Percentiles rank a stretch among this genome's conserved stretches.
Evolutionary conservation across 129 eudicot species (phyloP).

Genomic region (Artemisia annua): DNA sequence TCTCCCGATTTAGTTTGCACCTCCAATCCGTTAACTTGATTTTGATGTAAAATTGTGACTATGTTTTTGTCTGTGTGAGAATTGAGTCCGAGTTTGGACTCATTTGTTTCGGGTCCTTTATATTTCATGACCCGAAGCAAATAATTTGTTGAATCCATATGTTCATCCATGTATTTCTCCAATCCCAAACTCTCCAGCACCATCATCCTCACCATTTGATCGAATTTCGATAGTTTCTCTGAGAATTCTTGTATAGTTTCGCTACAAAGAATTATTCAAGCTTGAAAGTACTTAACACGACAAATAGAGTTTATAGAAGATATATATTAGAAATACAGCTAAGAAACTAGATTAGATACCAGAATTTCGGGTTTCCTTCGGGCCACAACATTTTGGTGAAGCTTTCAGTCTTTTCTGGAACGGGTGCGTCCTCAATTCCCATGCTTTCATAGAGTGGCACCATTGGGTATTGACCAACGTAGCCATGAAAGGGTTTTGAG

Average conservation of each 20-base stretch:
- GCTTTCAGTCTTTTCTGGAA: neutral
- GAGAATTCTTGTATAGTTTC: neutral
- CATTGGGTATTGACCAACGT: neutral
- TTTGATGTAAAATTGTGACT: neutral
- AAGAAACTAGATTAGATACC: neutral
- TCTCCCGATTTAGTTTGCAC: neutral
- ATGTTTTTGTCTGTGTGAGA: neutral
- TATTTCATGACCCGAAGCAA: neutral
- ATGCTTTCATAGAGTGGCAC: neutral
- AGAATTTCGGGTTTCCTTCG: neutral
- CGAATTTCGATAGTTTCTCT: neutral
- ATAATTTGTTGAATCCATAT: neutral
- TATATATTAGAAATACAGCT: too few relatives aligned
- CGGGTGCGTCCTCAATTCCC: neutral
- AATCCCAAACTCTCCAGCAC: neutral
- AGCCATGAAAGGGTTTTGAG: neutral
- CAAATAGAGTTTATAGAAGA: too few relatives aligned
- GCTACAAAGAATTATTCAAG: neutral
- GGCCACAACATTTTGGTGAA: neutral
- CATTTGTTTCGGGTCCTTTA: neutral
- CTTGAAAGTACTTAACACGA: too few relatives aligned
- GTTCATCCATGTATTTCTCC: neutral
- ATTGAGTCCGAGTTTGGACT: slow-evolving; percentile 1
- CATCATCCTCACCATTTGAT: slow-evolving; percentile 6
- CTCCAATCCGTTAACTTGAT: neutral